A percentile compares a stretch with the other conserved stretches of the same genome.
phyloP scores from a whole-genome alignment of 495 filamentous ascomycete species.

The Filosporella fistucella region DNA sequence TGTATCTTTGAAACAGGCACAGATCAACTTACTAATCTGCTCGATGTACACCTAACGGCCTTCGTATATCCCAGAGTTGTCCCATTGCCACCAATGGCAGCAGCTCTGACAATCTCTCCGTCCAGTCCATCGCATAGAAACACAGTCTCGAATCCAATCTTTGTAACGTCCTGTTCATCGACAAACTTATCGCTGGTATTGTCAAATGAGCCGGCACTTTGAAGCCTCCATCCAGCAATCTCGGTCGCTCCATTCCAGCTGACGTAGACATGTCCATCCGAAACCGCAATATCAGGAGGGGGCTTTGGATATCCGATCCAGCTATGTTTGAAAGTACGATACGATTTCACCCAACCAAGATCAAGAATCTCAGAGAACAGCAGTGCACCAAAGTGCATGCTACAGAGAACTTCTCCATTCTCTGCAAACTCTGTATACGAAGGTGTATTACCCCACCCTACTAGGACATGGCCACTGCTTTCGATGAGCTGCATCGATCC shows the following conservation, averaged over 20 bases:
- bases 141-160: not conserved
- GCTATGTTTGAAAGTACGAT: not conserved
- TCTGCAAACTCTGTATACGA: conserved; percentile 54
- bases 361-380: not conserved
- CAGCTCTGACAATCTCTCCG: not conserved
- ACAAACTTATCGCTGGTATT: not conserved
- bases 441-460: conserved; percentile 57
- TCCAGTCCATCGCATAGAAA: not conserved
- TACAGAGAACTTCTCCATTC: conserved; percentile 44
- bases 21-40: no score
- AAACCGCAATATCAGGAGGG: not conserved
- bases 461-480: conserved; percentile 44
- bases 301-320: not conserved
- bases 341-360: not conserved
- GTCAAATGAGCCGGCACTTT: not conserved
- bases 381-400: not conserved
- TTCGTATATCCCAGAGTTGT: not conserved
- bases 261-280: not conserved
- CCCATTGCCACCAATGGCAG: not conserved
- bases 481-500: conserved; percentile 56
- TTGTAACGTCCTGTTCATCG: not conserved
- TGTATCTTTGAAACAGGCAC: no score
- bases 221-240: not conserved
- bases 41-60: no score
- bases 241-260: conserved; percentile 5